These are phyloP conservation scores for Alternaria solani DNA, from an alignment of 2,329 filamentous ascomycete species.

Conservation along the genomic window DNA sequence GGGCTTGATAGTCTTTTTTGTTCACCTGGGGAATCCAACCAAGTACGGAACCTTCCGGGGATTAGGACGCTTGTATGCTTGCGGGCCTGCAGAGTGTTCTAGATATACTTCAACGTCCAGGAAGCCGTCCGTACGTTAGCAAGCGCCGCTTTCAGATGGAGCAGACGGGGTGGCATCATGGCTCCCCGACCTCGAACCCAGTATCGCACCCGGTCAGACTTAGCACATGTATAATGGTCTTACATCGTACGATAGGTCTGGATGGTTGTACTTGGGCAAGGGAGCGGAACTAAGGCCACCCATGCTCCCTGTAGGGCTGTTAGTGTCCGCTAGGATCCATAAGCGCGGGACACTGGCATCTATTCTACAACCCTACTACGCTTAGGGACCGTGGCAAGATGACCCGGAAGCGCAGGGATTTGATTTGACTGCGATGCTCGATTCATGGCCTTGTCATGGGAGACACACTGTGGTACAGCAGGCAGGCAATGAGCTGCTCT, in stretches of 20 bases:
- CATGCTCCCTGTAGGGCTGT: constrained; percentile 9
- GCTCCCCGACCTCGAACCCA: background rate
- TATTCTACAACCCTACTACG: constrained; percentile 5
- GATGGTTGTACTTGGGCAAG: background rate
- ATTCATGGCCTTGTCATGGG: background rate
- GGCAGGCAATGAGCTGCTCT: background rate
- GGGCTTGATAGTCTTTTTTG: background rate
- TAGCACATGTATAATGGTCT: constrained; percentile 1
- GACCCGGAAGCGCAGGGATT: background rate
- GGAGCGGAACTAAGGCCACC: background rate
- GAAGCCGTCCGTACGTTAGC: background rate
- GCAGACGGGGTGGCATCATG: background rate
- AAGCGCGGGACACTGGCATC: constrained; percentile 15
- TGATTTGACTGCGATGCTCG: background rate
- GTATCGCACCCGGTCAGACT: background rate
- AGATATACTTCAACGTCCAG: background rate
- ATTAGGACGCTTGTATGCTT: background rate
- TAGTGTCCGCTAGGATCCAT: constrained; percentile 13
- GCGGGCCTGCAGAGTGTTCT: background rate
- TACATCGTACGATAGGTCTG: constrained; percentile 9
- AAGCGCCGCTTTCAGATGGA: background rate
- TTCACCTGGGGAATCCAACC: background rate
- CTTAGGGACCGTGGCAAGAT: constrained; percentile 4
- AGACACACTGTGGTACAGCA: background rate
- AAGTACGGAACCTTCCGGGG: background rate